Percentiles rank a stretch among this genome's conserved stretches.
Conservation (phyloP, 768 basidiomycete species). For the Cystobasidiopsis lactophilus region DNA sequence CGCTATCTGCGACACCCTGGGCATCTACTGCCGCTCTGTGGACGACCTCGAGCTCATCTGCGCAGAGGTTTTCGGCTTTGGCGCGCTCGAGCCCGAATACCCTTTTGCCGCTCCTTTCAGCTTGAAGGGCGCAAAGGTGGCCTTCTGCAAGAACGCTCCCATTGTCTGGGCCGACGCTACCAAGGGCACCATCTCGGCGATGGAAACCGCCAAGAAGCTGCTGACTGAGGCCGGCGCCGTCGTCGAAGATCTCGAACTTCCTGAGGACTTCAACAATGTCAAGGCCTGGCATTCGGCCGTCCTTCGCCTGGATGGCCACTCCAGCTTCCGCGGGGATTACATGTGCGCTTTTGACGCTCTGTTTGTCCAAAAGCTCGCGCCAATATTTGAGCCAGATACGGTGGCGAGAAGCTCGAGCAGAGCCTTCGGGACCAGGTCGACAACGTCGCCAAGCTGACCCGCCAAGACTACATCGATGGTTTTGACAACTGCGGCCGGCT, state of each 20-base stretch:
- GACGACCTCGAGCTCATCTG: too few relatives aligned
- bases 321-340: too few relatives aligned
- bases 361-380: constrained; percentile 18
- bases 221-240: constrained; percentile 18
- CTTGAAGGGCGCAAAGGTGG: constrained; percentile 17
- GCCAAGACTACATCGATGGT: constrained; percentile 14
- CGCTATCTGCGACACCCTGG: background rate
- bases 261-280: constrained; percentile 17
- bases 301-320: too few relatives aligned
- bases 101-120: constrained; percentile 14
- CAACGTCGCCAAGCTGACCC: constrained; percentile 13
- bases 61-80: too few relatives aligned
- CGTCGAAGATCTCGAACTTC: constrained; percentile 21
- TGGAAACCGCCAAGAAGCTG: constrained; percentile 16
- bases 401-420: constrained; percentile 10
- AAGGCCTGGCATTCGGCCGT: too few relatives aligned
- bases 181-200: constrained; percentile 12
- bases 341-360: too few relatives aligned
- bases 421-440: constrained; percentile 16
- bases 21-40: too few relatives aligned
- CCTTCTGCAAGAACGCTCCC: constrained; percentile 18
- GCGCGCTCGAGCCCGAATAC: too few relatives aligned
- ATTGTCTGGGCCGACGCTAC: constrained; percentile 10
- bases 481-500: constrained; percentile 20
- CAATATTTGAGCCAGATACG: constrained; percentile 20